Conservation (phyloP, 768 basidiomycete genomes). For the Auriscalpium orientale region DNA sequence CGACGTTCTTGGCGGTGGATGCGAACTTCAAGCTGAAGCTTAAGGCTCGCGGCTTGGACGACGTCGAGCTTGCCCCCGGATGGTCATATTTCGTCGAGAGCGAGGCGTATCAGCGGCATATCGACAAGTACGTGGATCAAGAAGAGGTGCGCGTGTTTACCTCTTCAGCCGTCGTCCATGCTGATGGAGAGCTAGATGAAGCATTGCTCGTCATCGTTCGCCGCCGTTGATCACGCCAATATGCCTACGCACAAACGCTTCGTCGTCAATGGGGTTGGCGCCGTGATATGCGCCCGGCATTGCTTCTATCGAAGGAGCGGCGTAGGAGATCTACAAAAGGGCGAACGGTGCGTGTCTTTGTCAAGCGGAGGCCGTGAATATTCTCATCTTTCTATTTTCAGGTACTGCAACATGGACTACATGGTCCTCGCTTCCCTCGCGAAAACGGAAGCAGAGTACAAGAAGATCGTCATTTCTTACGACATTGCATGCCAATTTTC, state of each 20-base stretch:
- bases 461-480: not conserved
- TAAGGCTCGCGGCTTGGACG: not conserved
- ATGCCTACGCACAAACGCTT: not conserved
- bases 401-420: slow-evolving; percentile 19
- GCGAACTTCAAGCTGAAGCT: slow-evolving; percentile 1
- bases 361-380: not conserved
- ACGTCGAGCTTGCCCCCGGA: not conserved
- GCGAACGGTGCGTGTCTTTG: not conserved
- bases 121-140: not conserved
- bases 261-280: slow-evolving; percentile 1
- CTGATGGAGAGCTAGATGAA: not conserved
- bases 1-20: slow-evolving; percentile 8
- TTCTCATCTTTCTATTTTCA: not conserved
- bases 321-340: not conserved
- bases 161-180: not conserved
- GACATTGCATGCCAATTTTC: not conserved
- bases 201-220: not conserved
- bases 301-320: not conserved
- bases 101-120: not conserved
- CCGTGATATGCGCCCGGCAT: slow-evolving; percentile 1
- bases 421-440: slow-evolving; percentile 3
- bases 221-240: slow-evolving; percentile 1
- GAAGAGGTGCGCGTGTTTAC: slow-evolving; percentile 19
- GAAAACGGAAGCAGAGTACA: too few relatives aligned
- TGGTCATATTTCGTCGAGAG: not conserved